Evolutionary conservation across 257 asterid species (phyloP).

Genomic region (Nicotiana tomentosiformis): DNA sequence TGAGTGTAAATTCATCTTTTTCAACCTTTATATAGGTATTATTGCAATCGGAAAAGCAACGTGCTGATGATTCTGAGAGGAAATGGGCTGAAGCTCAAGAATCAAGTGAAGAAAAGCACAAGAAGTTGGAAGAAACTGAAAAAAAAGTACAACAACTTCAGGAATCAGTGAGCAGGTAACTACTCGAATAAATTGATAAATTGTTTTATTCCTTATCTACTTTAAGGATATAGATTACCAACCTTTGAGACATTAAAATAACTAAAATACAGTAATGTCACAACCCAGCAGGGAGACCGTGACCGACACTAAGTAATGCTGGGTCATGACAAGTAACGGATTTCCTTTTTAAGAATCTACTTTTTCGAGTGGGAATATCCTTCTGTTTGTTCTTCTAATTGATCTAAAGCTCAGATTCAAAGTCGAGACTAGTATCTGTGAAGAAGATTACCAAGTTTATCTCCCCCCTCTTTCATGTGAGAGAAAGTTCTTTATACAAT

Average conservation of each 20-base stretch:
- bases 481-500: not conserved
- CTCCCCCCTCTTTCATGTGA: not conserved
- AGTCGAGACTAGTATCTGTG: not conserved
- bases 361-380: not conserved
- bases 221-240: not conserved
- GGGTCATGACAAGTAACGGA: not conserved
- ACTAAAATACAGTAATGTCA: not conserved
- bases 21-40: slow-evolving; percentile 30
- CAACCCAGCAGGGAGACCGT: not conserved
- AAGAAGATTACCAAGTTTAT: not conserved
- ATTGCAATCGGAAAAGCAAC: slow-evolving; percentile 62
- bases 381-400: not conserved
- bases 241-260: not conserved
- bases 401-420: not conserved
- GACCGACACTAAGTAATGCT: not conserved
- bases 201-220: not conserved
- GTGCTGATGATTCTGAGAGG: slow-evolving; percentile 76
- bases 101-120: slow-evolving; percentile 64
- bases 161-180: slow-evolving; percentile 85
- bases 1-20: too few species aligned
- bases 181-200: not conserved
- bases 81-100: slow-evolving; percentile 53
- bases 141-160: slow-evolving; percentile 72
- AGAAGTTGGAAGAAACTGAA: slow-evolving; percentile 85
- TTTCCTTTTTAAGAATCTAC: not conserved